phyloP scores from a whole-genome alignment of 345 rosid species.

The Linum trigynum region DNA sequence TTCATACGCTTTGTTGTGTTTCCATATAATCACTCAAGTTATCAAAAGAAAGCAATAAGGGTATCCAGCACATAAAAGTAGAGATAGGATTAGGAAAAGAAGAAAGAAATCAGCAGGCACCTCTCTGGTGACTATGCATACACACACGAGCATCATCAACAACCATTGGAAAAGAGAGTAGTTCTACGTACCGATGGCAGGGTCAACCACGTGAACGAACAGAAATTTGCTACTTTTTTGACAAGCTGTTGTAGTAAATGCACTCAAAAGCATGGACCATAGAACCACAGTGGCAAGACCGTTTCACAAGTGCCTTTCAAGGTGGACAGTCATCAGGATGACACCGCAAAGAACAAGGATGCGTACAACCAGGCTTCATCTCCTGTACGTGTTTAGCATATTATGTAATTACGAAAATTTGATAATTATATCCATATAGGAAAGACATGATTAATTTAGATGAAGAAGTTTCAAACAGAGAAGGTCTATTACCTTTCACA shows the following conservation, averaged over 20 bases:
- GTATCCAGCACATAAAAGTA: background rate
- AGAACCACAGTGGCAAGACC: conserved; percentile 81
- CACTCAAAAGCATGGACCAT: conserved; percentile 92
- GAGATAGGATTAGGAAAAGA: no score
- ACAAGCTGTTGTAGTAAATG: conserved; percentile 58
- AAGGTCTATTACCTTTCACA: conserved; percentile 53
- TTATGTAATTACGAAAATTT: background rate
- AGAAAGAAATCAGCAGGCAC: no score
- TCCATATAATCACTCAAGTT: no score
- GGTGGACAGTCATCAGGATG: conserved; percentile 70
- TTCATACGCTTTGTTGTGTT: no score
- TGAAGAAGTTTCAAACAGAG: background rate
- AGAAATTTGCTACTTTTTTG: conserved; percentile 49
- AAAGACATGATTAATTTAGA: conserved; percentile 6
- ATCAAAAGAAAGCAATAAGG: background rate
- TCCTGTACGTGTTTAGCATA: conserved; percentile 38
- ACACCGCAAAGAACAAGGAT: conserved; percentile 65
- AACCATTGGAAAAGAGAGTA: background rate
- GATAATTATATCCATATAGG: background rate
- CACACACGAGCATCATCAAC: background rate
- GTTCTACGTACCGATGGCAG: conserved; percentile 63
- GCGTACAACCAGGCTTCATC: conserved; percentile 58
- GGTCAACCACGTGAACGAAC: conserved; percentile 80
- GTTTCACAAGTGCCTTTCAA: conserved; percentile 74
- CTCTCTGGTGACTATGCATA: background rate